A percentile compares a stretch with the other conserved stretches of the same genome.
Evolutionary conservation across 169 alveolate genomes (phyloP).

Genomic region (Plasmodium vivax): DNA sequence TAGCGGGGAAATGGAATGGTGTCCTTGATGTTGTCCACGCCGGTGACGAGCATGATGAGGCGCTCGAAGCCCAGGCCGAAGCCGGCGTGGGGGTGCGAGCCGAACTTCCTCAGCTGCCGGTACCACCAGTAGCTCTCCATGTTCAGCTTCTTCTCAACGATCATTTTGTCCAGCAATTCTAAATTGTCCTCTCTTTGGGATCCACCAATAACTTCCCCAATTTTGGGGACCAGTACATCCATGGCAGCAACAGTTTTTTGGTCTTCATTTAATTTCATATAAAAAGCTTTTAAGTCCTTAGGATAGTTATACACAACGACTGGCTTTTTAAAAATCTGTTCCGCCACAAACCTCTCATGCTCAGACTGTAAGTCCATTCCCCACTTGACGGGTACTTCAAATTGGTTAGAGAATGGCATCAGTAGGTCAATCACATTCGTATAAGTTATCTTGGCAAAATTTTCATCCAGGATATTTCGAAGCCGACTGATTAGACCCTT

Average conservation of each 20-base stretch:
- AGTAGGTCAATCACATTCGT: constrained; percentile 96
- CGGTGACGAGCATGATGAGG: constrained; percentile 98
- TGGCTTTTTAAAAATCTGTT: constrained; percentile 96
- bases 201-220: constrained; percentile 99
- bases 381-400: constrained; percentile 90
- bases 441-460: constrained; percentile 96
- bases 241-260: constrained; percentile 97
- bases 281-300: constrained; percentile 96
- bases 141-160: constrained; percentile 90
- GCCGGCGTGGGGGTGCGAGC: constrained; percentile 98
- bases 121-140: constrained; percentile 93
- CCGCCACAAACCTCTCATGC: constrained; percentile 97
- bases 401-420: constrained; percentile 78
- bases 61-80: constrained; percentile 99
- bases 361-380: constrained; percentile 98
- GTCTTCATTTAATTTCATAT: constrained; percentile 95
- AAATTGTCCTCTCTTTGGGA: constrained; percentile 98
- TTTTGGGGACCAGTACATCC: constrained; percentile 97
- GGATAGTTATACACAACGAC: constrained; percentile 98
- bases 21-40: constrained; percentile 98
- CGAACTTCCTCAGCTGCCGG: constrained; percentile 94
- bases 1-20: constrained; percentile 99
- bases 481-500: constrained; percentile 93
- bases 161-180: constrained; percentile 91
- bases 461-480: constrained; percentile 87